Percentiles rank a stretch among this genome's conserved stretches.
Conservation (phyloP, 2,329 filamentous ascomycete genomes). For the Scedosporium apiospermum region DNA sequence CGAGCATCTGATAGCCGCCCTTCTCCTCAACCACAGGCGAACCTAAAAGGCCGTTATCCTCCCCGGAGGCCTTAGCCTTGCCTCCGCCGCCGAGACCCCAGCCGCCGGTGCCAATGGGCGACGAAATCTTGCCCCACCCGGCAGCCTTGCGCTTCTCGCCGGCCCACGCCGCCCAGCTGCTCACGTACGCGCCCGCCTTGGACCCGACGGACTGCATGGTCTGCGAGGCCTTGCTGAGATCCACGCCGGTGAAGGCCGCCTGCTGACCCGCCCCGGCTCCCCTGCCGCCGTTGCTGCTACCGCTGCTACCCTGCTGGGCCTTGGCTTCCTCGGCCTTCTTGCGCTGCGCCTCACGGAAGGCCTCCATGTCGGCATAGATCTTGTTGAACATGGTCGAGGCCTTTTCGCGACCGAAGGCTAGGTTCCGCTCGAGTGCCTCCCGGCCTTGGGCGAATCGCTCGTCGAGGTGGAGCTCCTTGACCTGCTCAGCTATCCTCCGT, state of each 20-base stretch:
- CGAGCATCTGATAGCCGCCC: background rate
- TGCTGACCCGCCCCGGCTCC: slow-evolving; percentile 9
- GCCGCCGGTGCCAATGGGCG: background rate
- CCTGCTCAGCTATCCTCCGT: slow-evolving; percentile 78
- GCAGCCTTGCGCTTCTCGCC: slow-evolving; percentile 62
- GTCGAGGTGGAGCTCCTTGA: slow-evolving; percentile 88
- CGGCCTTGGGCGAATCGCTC: slow-evolving; percentile 76
- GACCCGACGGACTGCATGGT: slow-evolving; percentile 38
- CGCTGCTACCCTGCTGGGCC: background rate
- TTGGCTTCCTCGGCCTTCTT: slow-evolving; percentile 29
- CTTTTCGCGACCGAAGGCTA: slow-evolving; percentile 82
- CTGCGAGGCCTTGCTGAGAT: slow-evolving; percentile 32
- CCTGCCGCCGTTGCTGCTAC: background rate
- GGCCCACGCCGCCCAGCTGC: slow-evolving; percentile 61
- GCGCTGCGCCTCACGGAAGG: slow-evolving; percentile 35
- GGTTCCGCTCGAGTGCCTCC: slow-evolving; percentile 78
- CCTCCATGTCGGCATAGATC: slow-evolving; percentile 83
- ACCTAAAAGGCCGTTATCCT: background rate
- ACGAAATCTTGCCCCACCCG: slow-evolving; percentile 16
- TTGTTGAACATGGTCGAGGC: slow-evolving; percentile 80
- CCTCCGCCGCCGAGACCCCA: background rate
- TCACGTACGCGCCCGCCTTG: slow-evolving; percentile 55
- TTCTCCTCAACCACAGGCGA: background rate
- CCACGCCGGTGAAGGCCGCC: slow-evolving; percentile 12
- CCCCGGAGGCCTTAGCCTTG: background rate